Evolutionary conservation across 139 green algal genomes (phyloP).

Genomic region (Tetratostichococcus sp.): DNA sequence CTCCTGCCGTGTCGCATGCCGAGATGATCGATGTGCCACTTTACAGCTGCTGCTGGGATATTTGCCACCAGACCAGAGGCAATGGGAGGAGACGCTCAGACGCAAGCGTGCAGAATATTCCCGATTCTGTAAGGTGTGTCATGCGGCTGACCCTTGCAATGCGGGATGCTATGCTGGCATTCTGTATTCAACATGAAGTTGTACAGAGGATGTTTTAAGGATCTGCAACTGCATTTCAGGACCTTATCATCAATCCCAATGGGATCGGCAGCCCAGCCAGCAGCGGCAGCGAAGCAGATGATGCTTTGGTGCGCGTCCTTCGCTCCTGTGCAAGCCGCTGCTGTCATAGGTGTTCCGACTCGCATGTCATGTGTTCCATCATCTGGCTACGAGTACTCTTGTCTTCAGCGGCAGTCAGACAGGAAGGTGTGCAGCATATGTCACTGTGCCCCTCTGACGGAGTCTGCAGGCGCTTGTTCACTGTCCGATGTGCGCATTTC

Average conservation of each 20-base stretch:
- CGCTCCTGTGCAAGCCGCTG: too few species aligned
- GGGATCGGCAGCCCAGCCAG: constrained; percentile 8
- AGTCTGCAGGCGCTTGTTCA: too few species aligned
- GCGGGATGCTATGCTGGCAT: not conserved
- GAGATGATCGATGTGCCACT: not conserved
- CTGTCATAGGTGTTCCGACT: too few species aligned
- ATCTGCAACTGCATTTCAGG: too few species aligned
- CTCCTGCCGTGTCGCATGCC: not conserved
- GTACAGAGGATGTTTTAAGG: not conserved
- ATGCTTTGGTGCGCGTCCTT: not conserved
- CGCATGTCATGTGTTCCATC: too few species aligned
- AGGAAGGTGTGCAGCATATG: too few species aligned
- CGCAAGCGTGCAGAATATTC: constrained; percentile 72
- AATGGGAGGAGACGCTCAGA: constrained; percentile 58
- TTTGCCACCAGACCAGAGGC: constrained; percentile 56
- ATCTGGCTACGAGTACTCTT: too few species aligned
- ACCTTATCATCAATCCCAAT: constrained; percentile 82
- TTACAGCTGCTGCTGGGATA: constrained; percentile 79
- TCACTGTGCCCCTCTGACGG: too few species aligned
- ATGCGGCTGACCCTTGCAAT: not conserved
- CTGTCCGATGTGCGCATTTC: too few species aligned
- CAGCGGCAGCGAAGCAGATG: not conserved
- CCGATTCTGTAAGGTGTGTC: constrained; percentile 70
- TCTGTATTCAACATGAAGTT: not conserved
- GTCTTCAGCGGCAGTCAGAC: too few species aligned